Percentiles rank a stretch among this genome's conserved stretches.
phyloP scores from a whole-genome alignment of 2,329 filamentous ascomycete genomes.

The Fusarium bulbicola region DNA sequence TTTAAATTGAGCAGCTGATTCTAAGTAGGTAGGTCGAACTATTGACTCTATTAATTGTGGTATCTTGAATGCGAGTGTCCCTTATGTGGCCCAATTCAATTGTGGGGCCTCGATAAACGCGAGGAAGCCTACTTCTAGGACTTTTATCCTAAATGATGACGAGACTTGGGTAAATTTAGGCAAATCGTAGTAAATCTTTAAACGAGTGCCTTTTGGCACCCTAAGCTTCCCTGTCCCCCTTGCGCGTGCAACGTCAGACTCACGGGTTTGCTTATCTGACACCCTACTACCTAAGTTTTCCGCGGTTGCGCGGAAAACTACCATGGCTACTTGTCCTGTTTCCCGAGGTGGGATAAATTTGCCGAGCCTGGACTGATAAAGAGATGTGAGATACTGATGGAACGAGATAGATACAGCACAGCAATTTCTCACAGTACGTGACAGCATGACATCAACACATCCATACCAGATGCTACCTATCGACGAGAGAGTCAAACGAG shows the following conservation, averaged over 20 bases:
- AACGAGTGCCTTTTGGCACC: too few relatives aligned
- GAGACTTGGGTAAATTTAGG: too few relatives aligned
- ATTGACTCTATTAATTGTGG: too few relatives aligned
- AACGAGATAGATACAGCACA: too few relatives aligned
- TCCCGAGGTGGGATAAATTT: not conserved
- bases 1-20: not conserved
- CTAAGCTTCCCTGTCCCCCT: too few relatives aligned
- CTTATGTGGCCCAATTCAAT: too few relatives aligned
- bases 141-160: not conserved
- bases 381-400: not conserved
- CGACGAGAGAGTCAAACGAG: conserved; percentile 1
- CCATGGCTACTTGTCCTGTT: not conserved
- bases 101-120: not conserved
- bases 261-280: too few relatives aligned
- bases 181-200: too few relatives aligned
- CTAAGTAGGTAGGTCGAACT: not conserved
- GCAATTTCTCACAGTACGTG: rapidly evolving
- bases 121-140: not conserved
- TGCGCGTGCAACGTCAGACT: too few relatives aligned
- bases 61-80: not conserved
- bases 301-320: conserved; percentile 1
- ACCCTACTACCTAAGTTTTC: not conserved
- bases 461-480: not conserved
- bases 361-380: not conserved
- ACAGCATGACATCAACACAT: not conserved